These are phyloP conservation scores for Shiraia bambusicola DNA, from an alignment of 2,329 filamentous ascomycete genomes.

Conservation along the genomic window DNA sequence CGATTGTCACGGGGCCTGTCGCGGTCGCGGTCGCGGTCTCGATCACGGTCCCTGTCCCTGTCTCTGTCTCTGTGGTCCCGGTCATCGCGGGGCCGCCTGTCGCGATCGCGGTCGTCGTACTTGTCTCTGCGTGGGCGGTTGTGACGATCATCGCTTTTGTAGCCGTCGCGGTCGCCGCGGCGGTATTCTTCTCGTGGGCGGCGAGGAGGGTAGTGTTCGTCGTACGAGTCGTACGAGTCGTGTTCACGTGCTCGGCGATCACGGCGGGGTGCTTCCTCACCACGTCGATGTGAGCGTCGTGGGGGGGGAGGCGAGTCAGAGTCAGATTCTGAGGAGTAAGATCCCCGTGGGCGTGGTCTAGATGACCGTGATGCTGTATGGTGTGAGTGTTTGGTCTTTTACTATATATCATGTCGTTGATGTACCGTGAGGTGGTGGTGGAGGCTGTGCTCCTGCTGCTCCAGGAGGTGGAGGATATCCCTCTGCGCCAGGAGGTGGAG, in stretches of 20 bases:
- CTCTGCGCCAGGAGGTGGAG: conserved; percentile 1
- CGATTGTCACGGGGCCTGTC: conserved; percentile 16
- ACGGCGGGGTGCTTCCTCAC: conserved; percentile 16
- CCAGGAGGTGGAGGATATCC: conserved; percentile 7
- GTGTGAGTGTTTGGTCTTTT: background rate
- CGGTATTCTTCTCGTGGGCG: conserved; percentile 12
- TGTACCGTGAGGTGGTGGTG: background rate
- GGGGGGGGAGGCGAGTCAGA: conserved; percentile 23
- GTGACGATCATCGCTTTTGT: conserved; percentile 28
- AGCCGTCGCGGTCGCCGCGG: conserved; percentile 24
- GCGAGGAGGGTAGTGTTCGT: conserved; percentile 27
- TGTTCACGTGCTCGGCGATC: conserved; percentile 17
- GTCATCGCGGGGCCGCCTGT: conserved; percentile 13
- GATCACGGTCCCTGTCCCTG: too few relatives aligned
- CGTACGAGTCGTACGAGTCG: conserved; percentile 30
- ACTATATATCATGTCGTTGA: too few relatives aligned
- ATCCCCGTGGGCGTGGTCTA: conserved; percentile 18
- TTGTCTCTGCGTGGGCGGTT: conserved; percentile 20
- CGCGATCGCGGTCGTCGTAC: conserved; percentile 18
- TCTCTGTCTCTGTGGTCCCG: conserved; percentile 10
- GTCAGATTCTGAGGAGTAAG: conserved; percentile 23
- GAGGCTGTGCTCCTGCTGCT: conserved; percentile 3
- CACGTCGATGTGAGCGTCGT: conserved; percentile 22
- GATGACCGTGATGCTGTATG: conserved; percentile 11
- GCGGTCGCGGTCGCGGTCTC: conserved; percentile 12